phyloP scores from a whole-genome alignment of 352 stramenopile species.

The Pythium rishiriense region DNA sequence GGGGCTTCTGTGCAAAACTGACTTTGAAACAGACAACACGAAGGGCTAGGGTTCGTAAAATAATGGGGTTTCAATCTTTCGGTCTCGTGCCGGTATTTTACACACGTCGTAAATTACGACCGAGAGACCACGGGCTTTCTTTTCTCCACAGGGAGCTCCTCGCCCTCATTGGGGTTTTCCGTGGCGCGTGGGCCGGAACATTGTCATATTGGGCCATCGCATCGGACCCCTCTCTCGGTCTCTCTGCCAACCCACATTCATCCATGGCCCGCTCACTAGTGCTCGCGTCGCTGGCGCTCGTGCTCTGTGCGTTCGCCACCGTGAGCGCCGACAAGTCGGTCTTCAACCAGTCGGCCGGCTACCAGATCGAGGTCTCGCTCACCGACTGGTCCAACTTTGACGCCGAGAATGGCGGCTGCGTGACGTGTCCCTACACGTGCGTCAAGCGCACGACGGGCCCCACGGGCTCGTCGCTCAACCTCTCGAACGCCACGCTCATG shows the following conservation, averaged over 20 bases:
- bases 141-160: neutral
- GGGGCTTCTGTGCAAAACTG: neutral
- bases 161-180: conserved; percentile 24
- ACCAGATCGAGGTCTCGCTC: conserved; percentile 70
- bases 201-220: conserved; percentile 22
- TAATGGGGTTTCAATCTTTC: conserved; percentile 29
- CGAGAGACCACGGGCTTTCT: neutral
- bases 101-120: conserved; percentile 11
- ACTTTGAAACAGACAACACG: conserved; percentile 18
- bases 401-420: conserved; percentile 68
- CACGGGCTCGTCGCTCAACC: conserved; percentile 79
- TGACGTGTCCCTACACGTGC: conserved; percentile 88
- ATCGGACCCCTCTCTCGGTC: conserved; percentile 13
- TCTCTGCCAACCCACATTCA: neutral
- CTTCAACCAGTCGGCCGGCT: conserved; percentile 73
- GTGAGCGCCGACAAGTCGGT: conserved; percentile 30
- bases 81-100: conserved; percentile 11
- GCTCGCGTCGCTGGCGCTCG: conserved; percentile 29
- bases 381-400: conserved; percentile 85
- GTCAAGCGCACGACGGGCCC: conserved; percentile 69
- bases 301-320: conserved; percentile 12
- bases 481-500: conserved; percentile 73
- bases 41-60: conserved; percentile 23
- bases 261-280: conserved; percentile 21
- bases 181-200: conserved; percentile 9